A percentile compares a stretch with the other conserved stretches of the same genome.
These are phyloP conservation scores for Cyclotella sp. DNA, from an alignment of 108 stramenopile species.

Conservation along the genomic window DNA sequence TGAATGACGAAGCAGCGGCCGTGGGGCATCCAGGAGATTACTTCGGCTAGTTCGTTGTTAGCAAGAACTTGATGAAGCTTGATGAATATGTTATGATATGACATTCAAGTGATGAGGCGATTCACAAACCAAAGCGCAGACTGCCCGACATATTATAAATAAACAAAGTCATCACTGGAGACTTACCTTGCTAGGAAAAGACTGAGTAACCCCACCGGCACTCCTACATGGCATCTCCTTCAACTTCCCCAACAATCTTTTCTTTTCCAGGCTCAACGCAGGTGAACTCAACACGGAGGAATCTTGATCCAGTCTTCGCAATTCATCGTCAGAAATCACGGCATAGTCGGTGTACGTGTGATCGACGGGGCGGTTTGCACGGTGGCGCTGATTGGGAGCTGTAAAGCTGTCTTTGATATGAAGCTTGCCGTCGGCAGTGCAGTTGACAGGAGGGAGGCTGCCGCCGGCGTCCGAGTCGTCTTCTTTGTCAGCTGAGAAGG, in stretches of 20 bases:
- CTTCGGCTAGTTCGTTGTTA: slow-evolving; percentile 28
- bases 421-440: no score
- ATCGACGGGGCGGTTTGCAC: slow-evolving; percentile 32
- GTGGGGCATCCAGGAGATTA: slow-evolving; percentile 63
- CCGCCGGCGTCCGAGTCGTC: no score
- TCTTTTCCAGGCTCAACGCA: slow-evolving; percentile 5
- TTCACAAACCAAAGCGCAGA: background rate
- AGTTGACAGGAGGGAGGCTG: no score
- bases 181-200: slow-evolving; percentile 55
- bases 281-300: background rate
- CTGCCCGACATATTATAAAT: background rate
- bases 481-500: no score
- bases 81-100: background rate
- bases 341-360: slow-evolving; percentile 56
- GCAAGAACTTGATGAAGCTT: slow-evolving; percentile 42
- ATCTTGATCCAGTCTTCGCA: slow-evolving; percentile 43
- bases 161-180: background rate
- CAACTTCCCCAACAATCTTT: slow-evolving; percentile 18
- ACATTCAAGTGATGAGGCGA: background rate
- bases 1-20: slow-evolving; percentile 68
- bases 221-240: slow-evolving; percentile 47
- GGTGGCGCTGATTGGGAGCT: no score
- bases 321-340: slow-evolving; percentile 34
- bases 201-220: slow-evolving; percentile 49
- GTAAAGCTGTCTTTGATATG: no score